phyloP scores from a whole-genome alignment of 306 rosid species.

The Quercus engelmannii region DNA sequence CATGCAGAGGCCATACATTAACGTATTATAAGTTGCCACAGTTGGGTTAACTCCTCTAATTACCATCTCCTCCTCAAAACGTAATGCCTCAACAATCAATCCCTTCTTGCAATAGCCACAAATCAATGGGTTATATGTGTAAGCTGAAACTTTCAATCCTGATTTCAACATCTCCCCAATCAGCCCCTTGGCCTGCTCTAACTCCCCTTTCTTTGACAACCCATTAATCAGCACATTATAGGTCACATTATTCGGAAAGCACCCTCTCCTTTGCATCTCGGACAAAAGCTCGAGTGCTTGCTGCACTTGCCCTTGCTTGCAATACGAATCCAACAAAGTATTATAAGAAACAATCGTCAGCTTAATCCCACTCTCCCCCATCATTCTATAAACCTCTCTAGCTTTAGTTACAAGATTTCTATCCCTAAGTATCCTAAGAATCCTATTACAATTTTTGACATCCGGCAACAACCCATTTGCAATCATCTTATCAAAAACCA shows the following conservation, averaged over 20 bases:
- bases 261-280: constrained; percentile 52
- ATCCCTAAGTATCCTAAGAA: constrained; percentile 61
- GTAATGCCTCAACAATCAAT: constrained; percentile 43
- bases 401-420: constrained; percentile 27
- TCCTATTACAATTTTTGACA: constrained; percentile 70
- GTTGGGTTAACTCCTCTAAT: constrained; percentile 47
- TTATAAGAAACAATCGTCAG: constrained; percentile 61
- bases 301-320: constrained; percentile 62
- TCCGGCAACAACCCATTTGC: constrained; percentile 57
- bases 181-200: constrained; percentile 48
- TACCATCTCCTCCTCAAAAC: constrained; percentile 54
- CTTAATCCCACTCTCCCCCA: constrained; percentile 54
- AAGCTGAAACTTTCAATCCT: constrained; percentile 53
- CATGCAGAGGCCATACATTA: constrained; percentile 63
- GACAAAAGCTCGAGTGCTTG: constrained; percentile 45
- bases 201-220: constrained; percentile 54
- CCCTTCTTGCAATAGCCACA: constrained; percentile 50
- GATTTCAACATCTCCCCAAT: constrained; percentile 49
- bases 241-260: constrained; percentile 45
- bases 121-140: constrained; percentile 64
- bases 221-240: constrained; percentile 71
- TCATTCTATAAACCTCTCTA: constrained; percentile 48
- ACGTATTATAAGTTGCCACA: constrained; percentile 53
- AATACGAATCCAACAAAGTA: constrained; percentile 58
- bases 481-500: constrained; percentile 51